Conservation (phyloP, 371 early-diverging fungal species). For the Mucor piriformis region DNA sequence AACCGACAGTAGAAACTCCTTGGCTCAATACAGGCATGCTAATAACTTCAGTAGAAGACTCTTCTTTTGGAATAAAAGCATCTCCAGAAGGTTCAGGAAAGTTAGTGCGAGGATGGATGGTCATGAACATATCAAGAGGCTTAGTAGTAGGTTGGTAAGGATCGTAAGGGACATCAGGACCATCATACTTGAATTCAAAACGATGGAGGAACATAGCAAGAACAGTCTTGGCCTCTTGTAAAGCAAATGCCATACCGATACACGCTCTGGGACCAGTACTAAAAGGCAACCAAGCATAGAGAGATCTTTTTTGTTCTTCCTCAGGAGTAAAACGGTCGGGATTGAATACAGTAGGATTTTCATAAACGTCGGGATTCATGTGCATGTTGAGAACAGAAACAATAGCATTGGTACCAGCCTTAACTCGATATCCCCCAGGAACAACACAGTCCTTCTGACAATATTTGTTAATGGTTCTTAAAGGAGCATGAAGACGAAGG, state of each 20-base stretch:
- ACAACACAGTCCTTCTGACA: constrained; percentile 57
- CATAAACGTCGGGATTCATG: constrained; percentile 47
- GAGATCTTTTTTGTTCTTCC: constrained; percentile 54
- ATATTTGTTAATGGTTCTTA: constrained; percentile 45
- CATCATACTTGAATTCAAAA: constrained; percentile 49
- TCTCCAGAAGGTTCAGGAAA: constrained; percentile 36
- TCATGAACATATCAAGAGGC: constrained; percentile 40
- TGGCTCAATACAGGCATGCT: neutral
- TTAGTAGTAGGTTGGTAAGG: constrained; percentile 41
- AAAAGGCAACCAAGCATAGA: constrained; percentile 62
- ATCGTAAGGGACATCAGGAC: constrained; percentile 40
- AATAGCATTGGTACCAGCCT: constrained; percentile 16
- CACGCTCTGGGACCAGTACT: constrained; percentile 39
- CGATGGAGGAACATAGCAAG: constrained; percentile 49
- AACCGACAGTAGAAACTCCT: neutral
- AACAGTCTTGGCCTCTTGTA: constrained; percentile 63
- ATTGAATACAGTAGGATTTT: constrained; percentile 49
- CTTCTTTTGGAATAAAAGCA: neutral
- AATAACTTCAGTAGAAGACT: neutral
- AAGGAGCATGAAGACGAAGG: constrained; percentile 56
- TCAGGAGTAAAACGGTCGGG: constrained; percentile 61
- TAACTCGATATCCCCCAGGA: constrained; percentile 49
- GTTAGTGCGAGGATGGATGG: constrained; percentile 41
- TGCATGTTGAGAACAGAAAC: constrained; percentile 47
- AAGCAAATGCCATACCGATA: constrained; percentile 40